Evolutionary conservation across 2,329 filamentous ascomycete species (phyloP).

Genomic region (Botryotinia calthae): DNA sequence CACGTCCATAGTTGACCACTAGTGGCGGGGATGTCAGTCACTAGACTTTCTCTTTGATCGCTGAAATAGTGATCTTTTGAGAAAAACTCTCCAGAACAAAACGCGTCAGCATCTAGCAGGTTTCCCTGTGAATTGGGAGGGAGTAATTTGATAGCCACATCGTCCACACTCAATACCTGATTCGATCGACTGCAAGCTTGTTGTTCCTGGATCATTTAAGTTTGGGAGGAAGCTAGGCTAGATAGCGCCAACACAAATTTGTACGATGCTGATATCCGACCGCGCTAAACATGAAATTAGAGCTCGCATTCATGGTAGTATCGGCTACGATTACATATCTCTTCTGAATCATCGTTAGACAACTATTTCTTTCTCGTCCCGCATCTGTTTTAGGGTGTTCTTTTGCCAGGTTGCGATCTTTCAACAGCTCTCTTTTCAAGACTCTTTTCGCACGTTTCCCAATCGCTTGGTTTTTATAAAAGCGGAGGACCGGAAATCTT

Average conservation of each 20-base stretch:
- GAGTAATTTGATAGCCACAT: background rate
- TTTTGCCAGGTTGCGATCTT: conserved; percentile 5
- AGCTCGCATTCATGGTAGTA: conserved; percentile 4
- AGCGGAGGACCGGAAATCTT: background rate
- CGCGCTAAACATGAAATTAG: conserved; percentile 1
- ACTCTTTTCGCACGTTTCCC: conserved; percentile 6
- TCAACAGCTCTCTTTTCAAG: background rate
- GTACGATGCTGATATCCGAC: background rate
- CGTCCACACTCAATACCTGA: background rate
- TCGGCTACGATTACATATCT: background rate
- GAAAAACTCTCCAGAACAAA: background rate
- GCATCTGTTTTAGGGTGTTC: conserved; percentile 4
- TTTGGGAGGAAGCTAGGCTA: conserved; percentile 4
- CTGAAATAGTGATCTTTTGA: background rate
- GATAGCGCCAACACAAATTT: background rate
- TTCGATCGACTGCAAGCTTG: conserved; percentile 2
- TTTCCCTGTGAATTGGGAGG: background rate
- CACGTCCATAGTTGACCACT: background rate
- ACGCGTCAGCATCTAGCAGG: conserved; percentile 7
- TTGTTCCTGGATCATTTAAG: conserved; percentile 7
- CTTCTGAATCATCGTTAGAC: background rate
- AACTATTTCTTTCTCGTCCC: background rate
- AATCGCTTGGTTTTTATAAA: background rate
- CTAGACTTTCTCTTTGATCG: background rate
- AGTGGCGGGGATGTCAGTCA: conserved; percentile 4